Evolutionary conservation across 2,329 filamentous ascomycete genomes (phyloP).

Genomic region (Fusarium incarnatum): DNA sequence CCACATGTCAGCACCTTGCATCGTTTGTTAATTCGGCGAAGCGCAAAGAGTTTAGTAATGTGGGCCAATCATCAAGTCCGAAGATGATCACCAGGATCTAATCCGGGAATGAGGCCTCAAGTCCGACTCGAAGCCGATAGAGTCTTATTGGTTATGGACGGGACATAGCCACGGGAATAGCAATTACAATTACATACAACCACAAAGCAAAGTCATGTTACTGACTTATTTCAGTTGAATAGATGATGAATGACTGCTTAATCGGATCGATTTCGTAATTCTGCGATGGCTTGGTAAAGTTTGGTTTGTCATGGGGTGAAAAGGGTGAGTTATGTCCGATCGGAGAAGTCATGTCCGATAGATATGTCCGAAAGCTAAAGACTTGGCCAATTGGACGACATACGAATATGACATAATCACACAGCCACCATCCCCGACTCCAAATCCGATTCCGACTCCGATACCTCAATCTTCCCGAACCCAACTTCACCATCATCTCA

Average conservation of each 20-base stretch:
- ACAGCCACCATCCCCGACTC: not conserved
- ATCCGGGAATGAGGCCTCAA: fast-evolving
- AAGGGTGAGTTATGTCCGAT: too few relatives aligned
- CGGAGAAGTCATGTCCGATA: too few relatives aligned
- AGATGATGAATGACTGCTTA: not conserved
- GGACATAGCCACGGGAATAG: not conserved
- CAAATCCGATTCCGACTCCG: not conserved
- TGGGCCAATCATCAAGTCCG: not conserved
- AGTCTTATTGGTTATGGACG: fast-evolving
- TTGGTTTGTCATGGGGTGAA: not conserved
- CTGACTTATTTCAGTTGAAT: fast-evolving
- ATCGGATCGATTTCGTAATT: not conserved
- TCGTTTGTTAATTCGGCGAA: not conserved
- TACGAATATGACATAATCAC: not conserved
- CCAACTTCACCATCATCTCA: not conserved
- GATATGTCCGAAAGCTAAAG: not conserved
- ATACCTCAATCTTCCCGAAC: not conserved
- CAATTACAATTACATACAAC: not conserved
- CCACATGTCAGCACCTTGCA: not conserved
- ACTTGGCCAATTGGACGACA: not conserved
- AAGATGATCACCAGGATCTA: not conserved
- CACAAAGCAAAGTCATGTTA: not conserved
- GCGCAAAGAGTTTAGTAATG: not conserved
- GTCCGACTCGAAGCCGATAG: not conserved
- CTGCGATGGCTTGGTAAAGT: fast-evolving